Percentiles rank a stretch among this genome's conserved stretches.
phyloP scores from a whole-genome alignment of 2,329 filamentous ascomycete species.

The Verticillium klebahnii region DNA sequence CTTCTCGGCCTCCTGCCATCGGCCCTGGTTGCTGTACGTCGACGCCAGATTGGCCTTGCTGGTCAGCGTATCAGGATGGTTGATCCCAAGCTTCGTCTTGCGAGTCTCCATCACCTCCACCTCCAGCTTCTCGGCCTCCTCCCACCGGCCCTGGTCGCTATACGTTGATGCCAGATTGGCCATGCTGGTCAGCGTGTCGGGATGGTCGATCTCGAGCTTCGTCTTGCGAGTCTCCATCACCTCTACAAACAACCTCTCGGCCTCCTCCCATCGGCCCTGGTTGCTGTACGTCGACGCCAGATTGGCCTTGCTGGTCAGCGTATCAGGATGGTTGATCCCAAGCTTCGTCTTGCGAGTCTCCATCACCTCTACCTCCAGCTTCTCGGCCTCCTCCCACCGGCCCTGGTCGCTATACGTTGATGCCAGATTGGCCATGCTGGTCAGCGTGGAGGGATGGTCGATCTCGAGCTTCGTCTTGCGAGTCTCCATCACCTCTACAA shows the following conservation, averaged over 20 bases:
- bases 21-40: conserved; percentile 7
- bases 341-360: conserved; percentile 7
- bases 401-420: conserved; percentile 7
- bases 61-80: conserved; percentile 6
- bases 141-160: conserved; percentile 7
- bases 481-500: conserved; percentile 4
- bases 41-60: conserved; percentile 5
- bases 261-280: conserved; percentile 11
- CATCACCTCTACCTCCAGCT: conserved; percentile 5
- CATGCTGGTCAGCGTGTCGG: conserved; percentile 4
- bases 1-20: conserved; percentile 12
- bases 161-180: conserved; percentile 6
- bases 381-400: conserved; percentile 12
- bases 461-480: conserved; percentile 6
- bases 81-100: conserved; percentile 7
- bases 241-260: conserved; percentile 6
- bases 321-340: conserved; percentile 6
- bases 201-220: conserved; percentile 8
- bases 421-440: conserved; percentile 4
- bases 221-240: conserved; percentile 7
- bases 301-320: conserved; percentile 4
- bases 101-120: conserved; percentile 4
- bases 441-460: conserved; percentile 7
- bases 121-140: conserved; percentile 11
- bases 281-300: conserved; percentile 6